phyloP scores from a whole-genome alignment of 192 early-diverging fungal species.

The Dispira simplex region DNA sequence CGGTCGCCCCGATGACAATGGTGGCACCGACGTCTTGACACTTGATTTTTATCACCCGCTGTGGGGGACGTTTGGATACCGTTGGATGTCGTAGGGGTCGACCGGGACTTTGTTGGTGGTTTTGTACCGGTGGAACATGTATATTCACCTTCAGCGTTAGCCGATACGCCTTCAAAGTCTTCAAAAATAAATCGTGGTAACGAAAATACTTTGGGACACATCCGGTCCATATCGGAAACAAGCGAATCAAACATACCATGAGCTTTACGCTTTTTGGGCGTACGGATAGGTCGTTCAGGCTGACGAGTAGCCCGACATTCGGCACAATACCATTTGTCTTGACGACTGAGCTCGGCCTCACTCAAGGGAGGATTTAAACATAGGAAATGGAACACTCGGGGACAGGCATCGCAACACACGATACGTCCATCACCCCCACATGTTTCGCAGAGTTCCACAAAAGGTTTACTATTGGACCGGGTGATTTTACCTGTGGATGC shows the following conservation, averaged over 20 bases:
- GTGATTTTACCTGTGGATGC: background rate
- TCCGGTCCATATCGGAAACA: background rate
- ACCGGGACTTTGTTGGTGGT: too few relatives aligned
- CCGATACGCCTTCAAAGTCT: slow-evolving; percentile 6
- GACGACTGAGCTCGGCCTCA: background rate
- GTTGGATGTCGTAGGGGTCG: too few relatives aligned
- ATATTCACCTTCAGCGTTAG: too few relatives aligned
- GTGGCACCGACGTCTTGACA: background rate
- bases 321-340: background rate
- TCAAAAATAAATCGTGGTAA: background rate
- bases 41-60: too few relatives aligned
- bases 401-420: slow-evolving; percentile 10
- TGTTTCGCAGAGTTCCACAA: background rate
- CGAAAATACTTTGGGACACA: background rate
- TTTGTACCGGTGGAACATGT: too few relatives aligned
- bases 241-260: background rate
- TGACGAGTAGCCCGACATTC: background rate
- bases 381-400: slow-evolving; percentile 1
- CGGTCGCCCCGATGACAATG: background rate
- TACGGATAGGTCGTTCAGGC: background rate
- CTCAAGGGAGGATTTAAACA: slow-evolving; percentile 2
- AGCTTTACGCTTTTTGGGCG: background rate
- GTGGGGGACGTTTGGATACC: too few relatives aligned
- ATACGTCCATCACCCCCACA: slow-evolving; percentile 1
- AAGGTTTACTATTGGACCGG: background rate